Conservation (phyloP, 2,329 filamentous ascomycete genomes). For the Pseudomassariella vexata region DNA sequence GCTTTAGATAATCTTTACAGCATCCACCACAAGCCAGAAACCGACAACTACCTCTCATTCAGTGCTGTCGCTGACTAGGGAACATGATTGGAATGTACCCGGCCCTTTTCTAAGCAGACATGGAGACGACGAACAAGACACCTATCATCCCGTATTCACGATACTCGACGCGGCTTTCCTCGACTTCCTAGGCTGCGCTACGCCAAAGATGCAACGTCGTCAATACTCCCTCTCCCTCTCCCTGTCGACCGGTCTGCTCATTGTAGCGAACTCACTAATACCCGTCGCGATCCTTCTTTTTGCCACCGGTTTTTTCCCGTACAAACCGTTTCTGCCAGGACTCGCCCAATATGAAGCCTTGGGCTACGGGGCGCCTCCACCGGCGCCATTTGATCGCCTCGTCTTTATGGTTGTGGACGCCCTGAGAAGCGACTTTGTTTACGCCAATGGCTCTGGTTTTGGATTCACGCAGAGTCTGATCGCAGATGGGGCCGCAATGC, state of each 20-base stretch:
- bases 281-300: slow-evolving; percentile 71
- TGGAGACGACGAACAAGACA: too few species aligned
- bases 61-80: too few species aligned
- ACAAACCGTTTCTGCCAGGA: slow-evolving; percentile 88
- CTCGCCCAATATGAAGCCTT: slow-evolving; percentile 63
- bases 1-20: too few species aligned
- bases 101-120: too few species aligned
- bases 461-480: slow-evolving; percentile 88
- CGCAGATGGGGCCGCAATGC: slow-evolving; percentile 73
- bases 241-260: slow-evolving; percentile 39
- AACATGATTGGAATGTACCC: too few species aligned
- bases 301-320: slow-evolving; percentile 91
- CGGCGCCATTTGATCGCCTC: slow-evolving; percentile 77
- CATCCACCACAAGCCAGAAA: too few species aligned
- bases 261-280: slow-evolving; percentile 70
- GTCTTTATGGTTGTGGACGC: slow-evolving; percentile 99
- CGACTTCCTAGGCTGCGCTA: too few species aligned
- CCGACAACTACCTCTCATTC: too few species aligned
- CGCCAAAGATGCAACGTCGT: too few species aligned
- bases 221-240: too few species aligned
- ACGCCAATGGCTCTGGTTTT: slow-evolving; percentile 73
- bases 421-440: slow-evolving; percentile 92
- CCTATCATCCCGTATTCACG: too few species aligned
- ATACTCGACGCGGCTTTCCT: too few species aligned
- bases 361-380: slow-evolving; percentile 49